Conservation (phyloP, 2,329 filamentous ascomycete genomes). For the Colletotrichum scovillei region DNA sequence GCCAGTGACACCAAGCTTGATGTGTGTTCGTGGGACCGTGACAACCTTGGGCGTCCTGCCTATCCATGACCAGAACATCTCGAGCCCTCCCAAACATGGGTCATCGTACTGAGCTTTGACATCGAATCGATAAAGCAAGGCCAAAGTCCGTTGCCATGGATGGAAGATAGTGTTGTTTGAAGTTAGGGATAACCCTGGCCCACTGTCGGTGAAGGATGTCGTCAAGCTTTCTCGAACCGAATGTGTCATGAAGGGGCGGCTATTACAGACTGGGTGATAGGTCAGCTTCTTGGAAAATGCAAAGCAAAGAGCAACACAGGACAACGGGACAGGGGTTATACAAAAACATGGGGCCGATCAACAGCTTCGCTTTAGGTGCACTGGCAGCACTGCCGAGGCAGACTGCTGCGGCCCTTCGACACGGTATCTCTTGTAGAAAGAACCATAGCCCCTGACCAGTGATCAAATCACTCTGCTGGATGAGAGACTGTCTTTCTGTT, state of each 20-base stretch:
- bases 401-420: not conserved
- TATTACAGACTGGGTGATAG: not conserved
- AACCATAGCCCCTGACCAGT: not conserved
- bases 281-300: not conserved
- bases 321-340: not conserved
- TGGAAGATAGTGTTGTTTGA: not conserved
- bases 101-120: not conserved
- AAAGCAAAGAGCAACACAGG: not conserved
- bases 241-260: not conserved
- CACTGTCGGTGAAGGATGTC: not conserved
- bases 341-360: not conserved
- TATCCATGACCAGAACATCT: not conserved
- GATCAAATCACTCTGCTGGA: not conserved
- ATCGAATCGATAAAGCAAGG: not conserved
- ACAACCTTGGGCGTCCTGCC: not conserved
- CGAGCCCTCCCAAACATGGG: not conserved
- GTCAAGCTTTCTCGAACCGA: not conserved
- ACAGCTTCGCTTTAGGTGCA: slow-evolving; percentile 1
- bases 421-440: not conserved
- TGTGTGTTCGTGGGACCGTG: not conserved
- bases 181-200: not conserved
- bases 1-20: not conserved
- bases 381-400: not conserved
- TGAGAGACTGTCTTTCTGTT: not conserved
- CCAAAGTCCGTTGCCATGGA: not conserved